Evolutionary conservation across 495 filamentous ascomycete species (phyloP).

Genomic region (Hamigera avellanea): DNA sequence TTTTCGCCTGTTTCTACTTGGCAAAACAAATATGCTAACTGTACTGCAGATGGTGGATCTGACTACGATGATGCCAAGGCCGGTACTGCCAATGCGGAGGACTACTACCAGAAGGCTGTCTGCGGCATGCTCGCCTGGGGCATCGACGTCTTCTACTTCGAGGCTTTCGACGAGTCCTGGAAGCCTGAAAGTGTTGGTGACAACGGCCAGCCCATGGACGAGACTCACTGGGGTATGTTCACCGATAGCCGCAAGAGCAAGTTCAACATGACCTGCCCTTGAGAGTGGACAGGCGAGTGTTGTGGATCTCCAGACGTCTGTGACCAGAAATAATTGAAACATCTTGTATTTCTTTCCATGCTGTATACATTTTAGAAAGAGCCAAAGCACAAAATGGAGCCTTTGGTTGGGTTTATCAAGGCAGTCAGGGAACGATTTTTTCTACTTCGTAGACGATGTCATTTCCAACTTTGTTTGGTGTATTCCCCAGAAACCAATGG

Average conservation of each 20-base stretch:
- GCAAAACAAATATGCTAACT: slow-evolving; percentile 2
- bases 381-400: too few relatives aligned
- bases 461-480: too few relatives aligned
- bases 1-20: too few relatives aligned
- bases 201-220: slow-evolving; percentile 52
- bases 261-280: slow-evolving; percentile 47
- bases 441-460: too few relatives aligned
- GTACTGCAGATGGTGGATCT: slow-evolving; percentile 39
- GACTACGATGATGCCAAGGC: slow-evolving; percentile 55
- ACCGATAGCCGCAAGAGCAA: slow-evolving; percentile 49
- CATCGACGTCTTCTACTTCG: slow-evolving; percentile 71
- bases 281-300: too few relatives aligned
- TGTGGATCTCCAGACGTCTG: too few relatives aligned
- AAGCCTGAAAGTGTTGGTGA: slow-evolving; percentile 62
- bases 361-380: too few relatives aligned
- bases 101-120: slow-evolving; percentile 55
- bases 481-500: too few relatives aligned
- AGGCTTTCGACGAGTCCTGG: slow-evolving; percentile 74
- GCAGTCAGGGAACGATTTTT: too few relatives aligned
- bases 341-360: too few relatives aligned
- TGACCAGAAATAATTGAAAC: too few relatives aligned
- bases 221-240: slow-evolving; percentile 72
- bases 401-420: too few relatives aligned
- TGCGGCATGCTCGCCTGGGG: slow-evolving; percentile 64
- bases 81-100: slow-evolving; percentile 44